These are phyloP conservation scores for Ophiostoma sp. DNA, from an alignment of 2,329 filamentous ascomycete genomes.

Conservation along the genomic window DNA sequence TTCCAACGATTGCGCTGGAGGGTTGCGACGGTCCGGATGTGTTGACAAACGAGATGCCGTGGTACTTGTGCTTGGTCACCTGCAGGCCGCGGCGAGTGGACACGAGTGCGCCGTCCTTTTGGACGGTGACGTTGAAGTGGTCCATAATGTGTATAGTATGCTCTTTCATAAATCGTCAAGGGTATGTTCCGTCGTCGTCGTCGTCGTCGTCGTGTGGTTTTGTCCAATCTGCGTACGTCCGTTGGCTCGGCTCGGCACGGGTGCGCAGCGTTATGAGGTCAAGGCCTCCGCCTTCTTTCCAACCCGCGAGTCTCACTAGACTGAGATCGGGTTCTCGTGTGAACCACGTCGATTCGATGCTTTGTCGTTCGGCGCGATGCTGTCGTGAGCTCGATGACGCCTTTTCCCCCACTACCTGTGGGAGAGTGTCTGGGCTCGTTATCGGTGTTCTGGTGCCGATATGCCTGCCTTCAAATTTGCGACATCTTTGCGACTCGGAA, in stretches of 20 bases:
- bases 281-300: too few relatives aligned
- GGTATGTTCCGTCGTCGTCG: not conserved
- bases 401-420: not conserved
- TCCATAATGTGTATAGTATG: conserved; percentile 31
- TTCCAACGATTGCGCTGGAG: conserved; percentile 17
- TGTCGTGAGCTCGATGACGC: not conserved
- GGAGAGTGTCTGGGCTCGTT: conserved; percentile 8
- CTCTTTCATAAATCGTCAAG: not conserved
- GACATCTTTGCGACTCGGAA: conserved; percentile 2
- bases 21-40: conserved; percentile 28
- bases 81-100: conserved; percentile 38
- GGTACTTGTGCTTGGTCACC: conserved; percentile 38
- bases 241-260: too few relatives aligned
- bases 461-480: not conserved
- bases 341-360: too few relatives aligned
- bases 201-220: not conserved
- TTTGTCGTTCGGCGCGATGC: not conserved
- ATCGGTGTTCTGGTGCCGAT: conserved; percentile 15
- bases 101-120: conserved; percentile 36
- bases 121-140: conserved; percentile 37
- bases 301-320: too few relatives aligned
- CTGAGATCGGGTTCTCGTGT: too few relatives aligned
- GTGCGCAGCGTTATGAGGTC: too few relatives aligned
- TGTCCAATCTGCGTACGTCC: not conserved
- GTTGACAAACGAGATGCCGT: conserved; percentile 39